Evolutionary conservation across 148 eudicot genomes (phyloP).

Genomic region (Vaccinium darrowii): DNA sequence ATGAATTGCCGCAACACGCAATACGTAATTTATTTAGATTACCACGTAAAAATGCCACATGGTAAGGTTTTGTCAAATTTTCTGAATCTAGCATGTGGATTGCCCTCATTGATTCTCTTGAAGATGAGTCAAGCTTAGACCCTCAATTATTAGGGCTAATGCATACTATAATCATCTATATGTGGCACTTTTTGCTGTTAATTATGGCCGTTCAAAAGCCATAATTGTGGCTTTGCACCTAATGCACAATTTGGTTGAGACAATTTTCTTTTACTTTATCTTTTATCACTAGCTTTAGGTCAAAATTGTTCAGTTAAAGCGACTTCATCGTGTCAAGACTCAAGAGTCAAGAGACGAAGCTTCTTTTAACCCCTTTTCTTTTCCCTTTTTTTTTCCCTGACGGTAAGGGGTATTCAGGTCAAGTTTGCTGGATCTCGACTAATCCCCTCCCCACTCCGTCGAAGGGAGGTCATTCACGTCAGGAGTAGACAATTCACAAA

Average conservation of each 20-base stretch:
- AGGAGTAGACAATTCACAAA: too few species aligned
- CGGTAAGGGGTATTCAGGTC: too few species aligned
- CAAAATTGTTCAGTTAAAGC: slow-evolving; percentile 23
- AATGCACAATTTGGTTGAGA: slow-evolving; percentile 12
- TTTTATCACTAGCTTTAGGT: slow-evolving; percentile 15
- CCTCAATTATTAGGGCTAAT: not conserved
- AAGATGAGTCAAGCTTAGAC: not conserved
- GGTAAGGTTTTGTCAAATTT: not conserved
- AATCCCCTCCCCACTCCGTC: too few species aligned
- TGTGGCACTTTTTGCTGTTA: not conserved
- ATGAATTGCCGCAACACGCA: not conserved
- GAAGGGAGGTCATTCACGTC: too few species aligned
- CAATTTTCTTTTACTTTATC: slow-evolving; percentile 15
- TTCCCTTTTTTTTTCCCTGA: too few species aligned
- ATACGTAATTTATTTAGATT: not conserved
- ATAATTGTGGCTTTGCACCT: slow-evolving; percentile 32
- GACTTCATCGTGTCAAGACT: slow-evolving; percentile 13
- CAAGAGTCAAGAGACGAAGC: not conserved
- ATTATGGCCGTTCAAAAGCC: slow-evolving; percentile 13
- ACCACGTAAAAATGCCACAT: not conserved
- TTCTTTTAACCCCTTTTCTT: not conserved
- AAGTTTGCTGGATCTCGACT: too few species aligned
- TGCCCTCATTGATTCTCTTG: not conserved
- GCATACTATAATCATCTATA: not conserved
- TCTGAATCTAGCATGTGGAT: not conserved